These are phyloP conservation scores for Penicillium crustosum DNA, from an alignment of 2,329 filamentous ascomycete genomes.

Conservation along the genomic window DNA sequence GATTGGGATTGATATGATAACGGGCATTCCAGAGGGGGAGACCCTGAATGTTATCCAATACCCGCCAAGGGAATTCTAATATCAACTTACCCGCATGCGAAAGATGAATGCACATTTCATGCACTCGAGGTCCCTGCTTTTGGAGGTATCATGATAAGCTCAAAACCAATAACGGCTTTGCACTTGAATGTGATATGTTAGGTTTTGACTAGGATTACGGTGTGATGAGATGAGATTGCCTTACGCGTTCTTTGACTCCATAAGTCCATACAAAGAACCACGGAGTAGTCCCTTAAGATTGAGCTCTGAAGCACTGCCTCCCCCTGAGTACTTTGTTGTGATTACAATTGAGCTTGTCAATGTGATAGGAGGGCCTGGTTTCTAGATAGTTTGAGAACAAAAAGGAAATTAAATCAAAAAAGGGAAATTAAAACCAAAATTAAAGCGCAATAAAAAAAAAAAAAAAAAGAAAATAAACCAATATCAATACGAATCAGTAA, in stretches of 20 bases:
- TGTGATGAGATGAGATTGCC: slow-evolving; percentile 7
- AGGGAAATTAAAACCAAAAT: background rate
- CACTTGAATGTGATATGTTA: slow-evolving; percentile 22
- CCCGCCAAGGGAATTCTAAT: slow-evolving; percentile 9
- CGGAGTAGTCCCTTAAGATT: background rate
- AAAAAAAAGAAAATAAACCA: background rate
- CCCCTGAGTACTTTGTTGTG: background rate
- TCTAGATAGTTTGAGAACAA: too few species aligned
- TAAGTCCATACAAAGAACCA: background rate
- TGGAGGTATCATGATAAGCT: slow-evolving; percentile 18
- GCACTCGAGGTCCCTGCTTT: slow-evolving; percentile 10
- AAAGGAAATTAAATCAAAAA: background rate
- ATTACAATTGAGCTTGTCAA: slow-evolving; percentile 1
- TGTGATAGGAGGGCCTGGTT: background rate
- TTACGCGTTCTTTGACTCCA: slow-evolving; percentile 8
- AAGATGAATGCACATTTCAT: background rate
- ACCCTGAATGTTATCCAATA: slow-evolving; percentile 9
- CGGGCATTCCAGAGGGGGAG: slow-evolving; percentile 18
- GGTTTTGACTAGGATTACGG: slow-evolving; percentile 14
- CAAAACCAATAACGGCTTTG: slow-evolving; percentile 15
- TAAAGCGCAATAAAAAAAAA: background rate
- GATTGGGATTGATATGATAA: slow-evolving; percentile 19
- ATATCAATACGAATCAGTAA: slow-evolving; percentile 24
- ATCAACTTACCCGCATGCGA: slow-evolving; percentile 19
- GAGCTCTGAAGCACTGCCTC: slow-evolving; percentile 1